Evolutionary conservation across 1,284 basidiomycete genomes (phyloP).

Genomic region (Melampsora americana): DNA sequence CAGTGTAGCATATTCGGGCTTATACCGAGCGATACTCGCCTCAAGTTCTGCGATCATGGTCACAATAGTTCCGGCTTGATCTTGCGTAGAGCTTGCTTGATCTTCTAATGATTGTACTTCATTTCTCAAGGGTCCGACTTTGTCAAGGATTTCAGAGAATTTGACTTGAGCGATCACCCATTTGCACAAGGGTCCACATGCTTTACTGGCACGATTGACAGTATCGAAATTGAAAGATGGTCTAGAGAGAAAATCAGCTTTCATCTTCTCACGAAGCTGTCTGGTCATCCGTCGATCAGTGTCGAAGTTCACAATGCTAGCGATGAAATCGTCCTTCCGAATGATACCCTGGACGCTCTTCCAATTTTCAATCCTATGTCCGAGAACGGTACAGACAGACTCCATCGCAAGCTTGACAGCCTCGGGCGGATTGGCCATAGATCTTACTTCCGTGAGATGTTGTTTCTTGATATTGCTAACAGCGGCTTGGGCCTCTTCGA

Average conservation of each 20-base stretch:
- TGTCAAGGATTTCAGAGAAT: conserved; percentile 97
- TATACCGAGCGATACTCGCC: conserved; percentile 86
- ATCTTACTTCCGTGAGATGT: conserved; percentile 93
- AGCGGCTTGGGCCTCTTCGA: conserved; percentile 86
- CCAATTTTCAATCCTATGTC: conserved; percentile 96
- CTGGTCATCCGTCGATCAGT: conserved; percentile 87
- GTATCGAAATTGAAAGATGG: conserved; percentile 92
- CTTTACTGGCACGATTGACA: conserved; percentile 91
- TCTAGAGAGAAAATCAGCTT: conserved; percentile 83
- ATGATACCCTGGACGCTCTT: conserved; percentile 93
- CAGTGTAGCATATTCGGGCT: conserved; percentile 93
- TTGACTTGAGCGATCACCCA: conserved; percentile 97
- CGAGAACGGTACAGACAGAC: conserved; percentile 94
- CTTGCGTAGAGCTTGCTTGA: conserved; percentile 87
- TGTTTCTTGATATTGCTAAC: conserved; percentile 97
- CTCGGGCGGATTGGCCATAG: conserved; percentile 98
- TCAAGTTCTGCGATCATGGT: conserved; percentile 91
- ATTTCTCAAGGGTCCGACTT: conserved; percentile 90
- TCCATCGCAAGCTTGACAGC: conserved; percentile 99
- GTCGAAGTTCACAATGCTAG: conserved; percentile 94
- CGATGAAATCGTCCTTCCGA: conserved; percentile 95
- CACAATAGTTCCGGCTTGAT: conserved; percentile 82
- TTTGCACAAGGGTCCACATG: conserved; percentile 95
- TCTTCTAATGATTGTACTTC: conserved; percentile 90
- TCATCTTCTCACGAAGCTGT: conserved; percentile 83